These are phyloP conservation scores for Lagerstroemia speciosa DNA, from an alignment of 345 rosid species.

Conservation along the genomic window DNA sequence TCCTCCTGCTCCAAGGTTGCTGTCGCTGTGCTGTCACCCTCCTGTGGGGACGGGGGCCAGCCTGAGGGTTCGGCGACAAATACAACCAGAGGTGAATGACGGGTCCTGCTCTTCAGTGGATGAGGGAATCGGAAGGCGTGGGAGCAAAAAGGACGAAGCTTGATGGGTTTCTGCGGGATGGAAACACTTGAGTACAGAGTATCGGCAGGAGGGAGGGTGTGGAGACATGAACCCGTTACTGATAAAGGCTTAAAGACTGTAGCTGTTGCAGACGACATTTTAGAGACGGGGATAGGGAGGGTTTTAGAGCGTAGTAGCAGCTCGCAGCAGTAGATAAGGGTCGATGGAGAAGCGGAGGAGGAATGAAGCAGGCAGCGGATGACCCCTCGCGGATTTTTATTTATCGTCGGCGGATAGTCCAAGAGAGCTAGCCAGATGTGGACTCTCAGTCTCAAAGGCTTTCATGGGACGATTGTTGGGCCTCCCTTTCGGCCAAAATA, in stretches of 20 bases:
- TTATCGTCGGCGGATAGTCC: background rate
- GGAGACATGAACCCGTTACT: conserved; percentile 45
- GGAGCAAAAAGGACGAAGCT: conserved; percentile 24
- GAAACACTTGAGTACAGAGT: conserved; percentile 26
- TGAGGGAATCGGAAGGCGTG: conserved; percentile 8
- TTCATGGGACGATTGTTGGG: background rate
- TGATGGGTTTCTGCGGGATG: conserved; percentile 14
- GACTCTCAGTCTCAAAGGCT: background rate
- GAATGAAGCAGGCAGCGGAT: background rate
- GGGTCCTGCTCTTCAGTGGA: conserved; percentile 37
- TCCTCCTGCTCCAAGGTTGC: conserved; percentile 8
- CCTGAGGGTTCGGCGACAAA: conserved; percentile 50
- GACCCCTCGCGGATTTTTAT: too few species aligned
- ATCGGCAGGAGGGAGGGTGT: conserved; percentile 37
- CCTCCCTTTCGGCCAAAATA: background rate
- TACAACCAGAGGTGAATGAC: conserved; percentile 28
- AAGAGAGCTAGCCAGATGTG: background rate
- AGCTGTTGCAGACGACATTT: conserved; percentile 36
- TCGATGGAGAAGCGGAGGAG: conserved; percentile 15
- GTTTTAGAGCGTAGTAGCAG: background rate
- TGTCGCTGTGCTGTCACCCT: conserved; percentile 34
- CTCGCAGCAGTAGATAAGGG: conserved; percentile 3
- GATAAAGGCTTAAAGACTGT: conserved; percentile 45
- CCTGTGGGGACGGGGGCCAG: conserved; percentile 35
- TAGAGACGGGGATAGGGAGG: conserved; percentile 6